Percentiles rank a stretch among this genome's conserved stretches.
phyloP scores from a whole-genome alignment of 352 stramenopile species.

The Globisporangium parvum region DNA sequence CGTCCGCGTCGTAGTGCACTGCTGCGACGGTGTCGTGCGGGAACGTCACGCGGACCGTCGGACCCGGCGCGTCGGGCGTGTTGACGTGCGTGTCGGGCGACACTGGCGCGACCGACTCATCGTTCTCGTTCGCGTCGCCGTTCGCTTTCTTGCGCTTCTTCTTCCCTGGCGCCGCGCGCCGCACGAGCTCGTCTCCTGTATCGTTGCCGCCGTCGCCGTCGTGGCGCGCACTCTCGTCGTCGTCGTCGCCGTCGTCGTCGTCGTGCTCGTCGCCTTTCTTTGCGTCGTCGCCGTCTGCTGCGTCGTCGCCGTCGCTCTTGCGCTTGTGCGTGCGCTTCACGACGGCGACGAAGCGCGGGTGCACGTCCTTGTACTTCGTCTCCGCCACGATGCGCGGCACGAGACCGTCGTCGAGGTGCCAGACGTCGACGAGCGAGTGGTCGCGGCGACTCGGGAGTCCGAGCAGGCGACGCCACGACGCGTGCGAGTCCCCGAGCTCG shows the following conservation, averaged over 20 bases:
- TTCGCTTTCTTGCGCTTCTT: constrained; percentile 46
- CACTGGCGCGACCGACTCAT: constrained; percentile 51
- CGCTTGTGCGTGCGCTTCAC: constrained; percentile 31
- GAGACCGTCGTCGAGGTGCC: constrained; percentile 51
- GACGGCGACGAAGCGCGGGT: constrained; percentile 47
- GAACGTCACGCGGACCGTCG: constrained; percentile 56
- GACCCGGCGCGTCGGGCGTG: constrained; percentile 33
- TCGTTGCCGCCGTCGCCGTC: constrained; percentile 18
- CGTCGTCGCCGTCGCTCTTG: constrained; percentile 33
- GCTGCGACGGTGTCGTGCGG: constrained; percentile 29
- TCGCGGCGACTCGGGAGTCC: constrained; percentile 45
- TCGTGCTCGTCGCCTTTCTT: constrained; percentile 51
- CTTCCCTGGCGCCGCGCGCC: constrained; percentile 24
- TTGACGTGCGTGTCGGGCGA: constrained; percentile 74
- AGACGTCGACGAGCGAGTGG: constrained; percentile 70
- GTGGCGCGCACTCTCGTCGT: constrained; percentile 34
- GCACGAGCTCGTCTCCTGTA: constrained; percentile 22
- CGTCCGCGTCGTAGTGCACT: constrained; percentile 31
- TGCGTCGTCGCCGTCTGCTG: constrained; percentile 30
- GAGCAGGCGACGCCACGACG: constrained; percentile 54
- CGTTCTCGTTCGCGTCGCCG: constrained; percentile 34
- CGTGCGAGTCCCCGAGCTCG: constrained; percentile 34
- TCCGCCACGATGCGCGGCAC: constrained; percentile 50
- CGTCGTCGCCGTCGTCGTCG: constrained; percentile 43
- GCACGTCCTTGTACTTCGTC: constrained; percentile 57